Conservation (phyloP, 2,329 filamentous ascomycete genomes). For the Cercospora beticola region DNA sequence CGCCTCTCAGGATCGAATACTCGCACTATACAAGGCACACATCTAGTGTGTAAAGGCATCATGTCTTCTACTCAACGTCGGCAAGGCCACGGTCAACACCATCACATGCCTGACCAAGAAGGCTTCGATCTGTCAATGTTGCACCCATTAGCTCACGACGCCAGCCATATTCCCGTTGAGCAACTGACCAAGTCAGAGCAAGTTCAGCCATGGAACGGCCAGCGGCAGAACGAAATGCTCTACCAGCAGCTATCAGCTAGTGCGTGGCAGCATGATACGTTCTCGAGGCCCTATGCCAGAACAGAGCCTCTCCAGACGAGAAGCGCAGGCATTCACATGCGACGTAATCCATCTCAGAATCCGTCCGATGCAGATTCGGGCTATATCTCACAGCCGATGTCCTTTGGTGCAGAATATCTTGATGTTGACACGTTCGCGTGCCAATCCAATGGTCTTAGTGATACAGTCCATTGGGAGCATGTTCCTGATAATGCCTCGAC, state of each 20-base stretch:
- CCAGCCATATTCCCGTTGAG: constrained; percentile 12
- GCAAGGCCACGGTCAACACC: neutral
- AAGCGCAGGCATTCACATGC: neutral
- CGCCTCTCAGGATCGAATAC: neutral
- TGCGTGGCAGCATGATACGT: neutral
- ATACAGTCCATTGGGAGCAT: neutral
- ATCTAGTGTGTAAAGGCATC: neutral
- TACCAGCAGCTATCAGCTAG: neutral
- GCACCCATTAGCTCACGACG: constrained; percentile 7
- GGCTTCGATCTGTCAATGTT: constrained; percentile 5
- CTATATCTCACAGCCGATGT: constrained; percentile 17
- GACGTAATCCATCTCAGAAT: constrained; percentile 1
- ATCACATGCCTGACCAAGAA: constrained; percentile 1
- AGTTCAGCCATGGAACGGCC: constrained; percentile 13
- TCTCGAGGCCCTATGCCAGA: neutral
- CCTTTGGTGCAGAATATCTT: neutral
- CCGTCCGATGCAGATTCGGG: constrained; percentile 20
- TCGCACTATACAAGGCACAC: neutral
- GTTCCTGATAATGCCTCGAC: neutral
- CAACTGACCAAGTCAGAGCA: constrained; percentile 16
- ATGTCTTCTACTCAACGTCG: neutral
- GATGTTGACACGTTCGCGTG: neutral
- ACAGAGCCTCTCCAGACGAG: neutral
- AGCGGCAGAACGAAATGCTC: constrained; percentile 1
- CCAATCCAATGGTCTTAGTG: neutral